These are phyloP conservation scores for Cladosporium sp. DNA, from an alignment of 2,329 filamentous ascomycete species.

Conservation along the genomic window DNA sequence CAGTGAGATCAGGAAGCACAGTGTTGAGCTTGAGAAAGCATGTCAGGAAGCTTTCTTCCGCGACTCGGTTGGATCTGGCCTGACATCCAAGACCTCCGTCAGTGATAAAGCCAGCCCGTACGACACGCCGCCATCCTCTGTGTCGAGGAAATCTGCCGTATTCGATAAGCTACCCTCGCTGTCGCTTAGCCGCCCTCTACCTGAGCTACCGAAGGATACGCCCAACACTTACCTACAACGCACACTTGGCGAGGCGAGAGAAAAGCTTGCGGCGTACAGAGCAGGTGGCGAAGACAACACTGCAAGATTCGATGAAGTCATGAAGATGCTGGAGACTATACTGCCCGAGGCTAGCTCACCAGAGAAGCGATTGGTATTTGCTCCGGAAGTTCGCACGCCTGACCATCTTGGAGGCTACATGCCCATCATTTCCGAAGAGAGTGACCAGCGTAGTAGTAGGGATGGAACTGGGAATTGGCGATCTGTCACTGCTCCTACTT, in stretches of 20 bases:
- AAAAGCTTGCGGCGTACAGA: slow-evolving; percentile 50
- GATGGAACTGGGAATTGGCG: slow-evolving; percentile 35
- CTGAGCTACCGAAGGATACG: slow-evolving; percentile 43
- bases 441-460: slow-evolving; percentile 26
- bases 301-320: slow-evolving; percentile 55
- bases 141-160: slow-evolving; percentile 31
- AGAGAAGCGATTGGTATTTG: slow-evolving; percentile 44
- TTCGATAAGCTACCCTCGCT: slow-evolving; percentile 35
- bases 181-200: slow-evolving; percentile 38
- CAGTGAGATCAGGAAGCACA: slow-evolving; percentile 79
- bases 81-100: slow-evolving; percentile 37
- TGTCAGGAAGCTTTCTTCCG: slow-evolving; percentile 91
- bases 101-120: slow-evolving; percentile 38
- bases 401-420: slow-evolving; percentile 34
- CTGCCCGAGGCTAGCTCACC: slow-evolving; percentile 21
- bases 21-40: slow-evolving; percentile 78
- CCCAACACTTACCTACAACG: slow-evolving; percentile 50
- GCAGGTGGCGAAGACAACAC: slow-evolving; percentile 44
- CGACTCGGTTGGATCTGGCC: slow-evolving; percentile 52
- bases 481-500: slow-evolving; percentile 40
- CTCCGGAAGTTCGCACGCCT: slow-evolving; percentile 34
- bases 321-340: slow-evolving; percentile 41
- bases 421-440: slow-evolving; percentile 52
- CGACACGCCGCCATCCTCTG: slow-evolving; percentile 51
- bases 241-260: slow-evolving; percentile 56